Evolutionary conservation across 306 rosid genomes (phyloP), one percentile per base, ranked within the genome.

Genomic region (Quercus glauca): DNA sequence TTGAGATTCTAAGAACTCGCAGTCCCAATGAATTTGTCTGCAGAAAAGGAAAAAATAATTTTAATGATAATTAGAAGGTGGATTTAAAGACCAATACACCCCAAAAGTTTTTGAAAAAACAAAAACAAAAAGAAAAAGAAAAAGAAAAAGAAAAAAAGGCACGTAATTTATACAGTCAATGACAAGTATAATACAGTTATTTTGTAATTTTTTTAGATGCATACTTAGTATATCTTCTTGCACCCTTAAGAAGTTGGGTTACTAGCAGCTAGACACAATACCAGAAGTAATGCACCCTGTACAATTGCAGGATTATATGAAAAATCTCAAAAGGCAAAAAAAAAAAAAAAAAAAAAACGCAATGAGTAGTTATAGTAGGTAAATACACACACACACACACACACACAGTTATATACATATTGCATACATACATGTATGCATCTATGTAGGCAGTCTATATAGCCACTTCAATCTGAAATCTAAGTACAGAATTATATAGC

Each of bases 1-100:
- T 87, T 85, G 97, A 74, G 99, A 95, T 86, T 91, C 89, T 92
- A 95, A 87, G 91, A 95, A 95, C 85, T 0, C 69, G 78, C 97
- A 91, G 89, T 95, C 98, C 65, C 90, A 82, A 80, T 82, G 83
- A 79, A 95, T 85, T 89, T 95, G 99, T 59, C 99, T 93, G 94
- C 81, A 74, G 70, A 77, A 70, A 71, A 73, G 78, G 84, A 74
- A 85, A 59, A 81, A 75, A 73, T n/a, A 78, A 41, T 13, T 20
- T 29, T 17, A 60, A 52, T 64, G 45, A 67, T 23, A 18, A 58
- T 64, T 63, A 63, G 65, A 74, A 71, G 63, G 67, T 72, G 20
- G 65, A 56, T 72, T 41, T 15, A 26, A 19, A 10, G 72, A 20
- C 6, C 73, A 6, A 61, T 26, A 14, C 69, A 49, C 5, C 4